Evolutionary conservation across 805 yeast species (phyloP), one percentile per base, ranked within the genome.

Genomic region (Komagataella mondaviorum): DNA sequence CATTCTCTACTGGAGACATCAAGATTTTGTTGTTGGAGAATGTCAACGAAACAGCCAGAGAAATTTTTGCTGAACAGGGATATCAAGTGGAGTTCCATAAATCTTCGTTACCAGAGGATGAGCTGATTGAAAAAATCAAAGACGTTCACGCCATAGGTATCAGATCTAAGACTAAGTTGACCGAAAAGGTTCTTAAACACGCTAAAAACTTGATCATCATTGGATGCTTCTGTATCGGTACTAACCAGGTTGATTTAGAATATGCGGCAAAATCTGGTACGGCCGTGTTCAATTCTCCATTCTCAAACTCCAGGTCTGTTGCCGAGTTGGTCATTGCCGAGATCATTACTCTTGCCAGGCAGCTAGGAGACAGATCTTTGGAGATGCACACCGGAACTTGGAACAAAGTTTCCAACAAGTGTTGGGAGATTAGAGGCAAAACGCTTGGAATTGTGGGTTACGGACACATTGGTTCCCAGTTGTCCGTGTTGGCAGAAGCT

Each of bases 381-480:
- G 99, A 93, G 75, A 67, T 93, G 75, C 99, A 91, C 75, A 79
- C 91, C 51, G 97, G 97, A 57, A 83, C 91, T 55, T 93, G 99
- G 99, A 93, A 93, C 76, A 93, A 93, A 74, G 97, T 91, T 60
- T 76, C 86, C 62, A 77, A 88, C 58, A 89, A 80, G 69, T 93
- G 99, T 73, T 93, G 98, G 98, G 99, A 93, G 73, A 90, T 93
- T 60, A 86, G 99, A 73, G 99, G 99, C 59, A 93, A 93, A 71
- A 91, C 99, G 49, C 76, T 93, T 61, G 99, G 99, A 55, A 93
- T 93, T 63, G 77, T 93, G 45, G 99, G 99, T 60, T 93, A 93
- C 64, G 99, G 99, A 61, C 99, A 93, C 70, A 93, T 93, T 72
- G 99, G 99, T 61, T 73, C 98, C 49, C 99, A 93, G 73, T 81